phyloP scores from a whole-genome alignment of 441 rosid species.

The Pelargonium cotyledonis region DNA sequence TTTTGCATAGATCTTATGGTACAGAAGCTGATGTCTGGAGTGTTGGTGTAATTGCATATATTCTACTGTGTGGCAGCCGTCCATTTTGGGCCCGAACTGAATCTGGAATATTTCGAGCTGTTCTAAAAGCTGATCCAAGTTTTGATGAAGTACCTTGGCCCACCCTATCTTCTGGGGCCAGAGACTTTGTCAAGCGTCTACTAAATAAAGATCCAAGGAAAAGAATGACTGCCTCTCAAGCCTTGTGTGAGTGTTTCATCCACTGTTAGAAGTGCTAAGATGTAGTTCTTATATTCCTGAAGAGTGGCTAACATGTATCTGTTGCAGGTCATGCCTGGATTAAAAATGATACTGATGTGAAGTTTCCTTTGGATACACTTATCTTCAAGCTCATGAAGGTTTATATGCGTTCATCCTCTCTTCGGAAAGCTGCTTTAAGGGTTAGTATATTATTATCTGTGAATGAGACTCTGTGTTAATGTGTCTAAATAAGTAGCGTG shows the following conservation, averaged over 20 bases:
- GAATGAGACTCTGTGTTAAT: too few relatives aligned
- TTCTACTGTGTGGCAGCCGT: conserved; percentile 89
- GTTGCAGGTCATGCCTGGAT: conserved; percentile 94
- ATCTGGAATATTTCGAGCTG: conserved; percentile 88
- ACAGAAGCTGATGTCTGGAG: conserved; percentile 99
- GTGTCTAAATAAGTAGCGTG: neutral
- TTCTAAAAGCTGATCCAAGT: conserved; percentile 81
- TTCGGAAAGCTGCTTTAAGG: conserved; percentile 88
- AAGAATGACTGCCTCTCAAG: conserved; percentile 91
- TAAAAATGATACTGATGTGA: conserved; percentile 37
- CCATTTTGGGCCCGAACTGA: conserved; percentile 99
- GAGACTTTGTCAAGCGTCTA: conserved; percentile 73
- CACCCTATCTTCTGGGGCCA: conserved; percentile 66
- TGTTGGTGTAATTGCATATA: conserved; percentile 85
- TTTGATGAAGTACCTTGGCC: conserved; percentile 91
- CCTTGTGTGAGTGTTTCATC: conserved; percentile 54
- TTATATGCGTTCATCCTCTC: conserved; percentile 71
- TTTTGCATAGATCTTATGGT: conserved; percentile 79
- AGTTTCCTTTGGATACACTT: conserved; percentile 69
- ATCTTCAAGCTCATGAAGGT: conserved; percentile 69
- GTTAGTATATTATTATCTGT: conserved; percentile 33
- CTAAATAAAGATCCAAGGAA: conserved; percentile 78
- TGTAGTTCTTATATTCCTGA: conserved; percentile 11
- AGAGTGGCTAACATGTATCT: conserved; percentile 7
- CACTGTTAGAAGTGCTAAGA: conserved; percentile 7